A percentile compares a stretch with the other conserved stretches of the same genome.
Conservation (phyloP, 768 basidiomycete species). For the Suillus paluster region DNA sequence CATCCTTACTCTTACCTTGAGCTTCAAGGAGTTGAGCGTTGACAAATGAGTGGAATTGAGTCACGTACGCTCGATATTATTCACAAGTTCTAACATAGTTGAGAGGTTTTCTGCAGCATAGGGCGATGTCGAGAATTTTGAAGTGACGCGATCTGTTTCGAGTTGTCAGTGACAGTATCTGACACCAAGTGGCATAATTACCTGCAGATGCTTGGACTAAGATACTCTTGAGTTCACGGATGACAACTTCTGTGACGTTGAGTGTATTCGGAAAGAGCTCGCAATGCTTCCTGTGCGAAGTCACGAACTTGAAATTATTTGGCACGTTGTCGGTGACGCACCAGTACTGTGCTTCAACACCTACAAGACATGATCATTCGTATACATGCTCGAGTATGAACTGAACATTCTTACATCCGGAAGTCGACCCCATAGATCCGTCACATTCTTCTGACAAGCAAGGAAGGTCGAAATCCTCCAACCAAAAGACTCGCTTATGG, state of each 20-base stretch:
- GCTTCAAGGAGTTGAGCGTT: neutral
- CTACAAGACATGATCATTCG: constrained; percentile 19
- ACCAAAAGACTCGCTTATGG: constrained; percentile 34
- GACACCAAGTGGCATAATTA: neutral
- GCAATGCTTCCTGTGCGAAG: constrained; percentile 30
- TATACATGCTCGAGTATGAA: neutral
- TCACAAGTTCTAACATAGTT: constrained; percentile 33
- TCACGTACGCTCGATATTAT: constrained; percentile 29
- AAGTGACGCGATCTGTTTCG: constrained; percentile 30
- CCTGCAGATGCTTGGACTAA: constrained; percentile 36
- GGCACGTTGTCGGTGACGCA: constrained; percentile 12
- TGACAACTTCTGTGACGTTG: constrained; percentile 21
- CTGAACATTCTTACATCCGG: constrained; percentile 26
- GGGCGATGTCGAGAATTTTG: constrained; percentile 38
- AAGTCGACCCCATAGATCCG: constrained; percentile 11
- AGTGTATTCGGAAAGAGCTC: constrained; percentile 34
- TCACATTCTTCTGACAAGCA: constrained; percentile 29
- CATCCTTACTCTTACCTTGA: constrained; percentile 9
- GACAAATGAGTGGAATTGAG: neutral
- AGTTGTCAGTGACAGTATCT: neutral
- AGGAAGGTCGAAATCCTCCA: constrained; percentile 24
- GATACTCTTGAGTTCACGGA: constrained; percentile 22
- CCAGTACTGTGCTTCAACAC: constrained; percentile 35
- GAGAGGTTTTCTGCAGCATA: constrained; percentile 24
- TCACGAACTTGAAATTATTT: neutral